Evolutionary conservation across 805 yeast species (phyloP), one percentile per base, ranked within the genome.

Genomic region (Yarrowia sp.): DNA sequence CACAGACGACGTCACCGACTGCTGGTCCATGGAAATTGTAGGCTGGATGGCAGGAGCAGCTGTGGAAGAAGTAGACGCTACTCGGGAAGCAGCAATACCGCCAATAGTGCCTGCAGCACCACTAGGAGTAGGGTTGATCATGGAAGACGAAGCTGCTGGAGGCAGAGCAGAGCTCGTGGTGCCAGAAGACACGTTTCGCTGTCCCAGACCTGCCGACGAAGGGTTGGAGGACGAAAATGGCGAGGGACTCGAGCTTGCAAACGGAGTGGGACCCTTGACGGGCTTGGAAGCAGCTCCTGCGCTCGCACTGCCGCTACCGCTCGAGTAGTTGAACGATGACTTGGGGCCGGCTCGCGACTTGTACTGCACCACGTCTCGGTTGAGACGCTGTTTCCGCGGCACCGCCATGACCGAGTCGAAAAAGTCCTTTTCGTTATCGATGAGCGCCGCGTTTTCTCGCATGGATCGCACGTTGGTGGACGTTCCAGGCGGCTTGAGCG

Each of bases 341-440:
- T 41, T 38, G 22, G 65, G 41, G 22, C 48, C 36, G 2, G 64
- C 65, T n/a, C 65, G 32, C 2, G 69, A 65, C 51, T 69, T 68
- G 67, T 73, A 75, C 36, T 67, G 58, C 35, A 72, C 71, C 19
- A 70, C 71, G n/a, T 74, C 69, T 16, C 79, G 68, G 65, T 76
- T 76, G 33, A 77, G 71, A 11, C 62, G 48, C 62, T 67, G 66
- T 48, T 66, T 67, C 43, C 68, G 67, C 32, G 76, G 74, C 38
- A 74, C 71, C 10, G 68, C 69, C 68, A 85, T 71, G 62, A 93
- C 79, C 71, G 84, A 90, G 48, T 84, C 81, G 77, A 87, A 90
- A 64, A 93, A 79, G 73, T 91, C 96, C 71, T 81, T 85, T 71
- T 92, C 98, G 74, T 88, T 88, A 72, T 91, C 95, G 62, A 92